phyloP scores from a whole-genome alignment of 495 filamentous ascomycete genomes.

The Schizothecium vesticola region DNA sequence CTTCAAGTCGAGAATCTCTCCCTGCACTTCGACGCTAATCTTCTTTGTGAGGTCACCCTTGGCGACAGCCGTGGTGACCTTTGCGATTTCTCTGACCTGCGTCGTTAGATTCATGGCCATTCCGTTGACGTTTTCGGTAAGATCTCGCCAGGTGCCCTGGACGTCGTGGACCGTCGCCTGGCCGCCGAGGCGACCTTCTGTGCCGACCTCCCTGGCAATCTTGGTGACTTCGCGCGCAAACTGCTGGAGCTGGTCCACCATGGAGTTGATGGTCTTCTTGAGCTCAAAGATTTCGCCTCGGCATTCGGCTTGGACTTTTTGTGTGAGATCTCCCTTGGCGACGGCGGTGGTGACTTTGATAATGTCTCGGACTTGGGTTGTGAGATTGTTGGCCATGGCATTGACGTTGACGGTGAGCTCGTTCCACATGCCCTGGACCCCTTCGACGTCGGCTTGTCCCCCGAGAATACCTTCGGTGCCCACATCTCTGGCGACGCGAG shows the following conservation, averaged over 20 bases:
- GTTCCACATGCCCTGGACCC: slow-evolving; percentile 82
- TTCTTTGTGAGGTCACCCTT: slow-evolving; percentile 92
- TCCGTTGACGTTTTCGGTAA: slow-evolving; percentile 96
- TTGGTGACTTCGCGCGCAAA: slow-evolving; percentile 98
- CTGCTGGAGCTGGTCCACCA: slow-evolving; percentile 96
- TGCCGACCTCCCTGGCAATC: slow-evolving; percentile 95
- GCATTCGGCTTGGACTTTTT: slow-evolving; percentile 95
- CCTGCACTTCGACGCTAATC: slow-evolving; percentile 91
- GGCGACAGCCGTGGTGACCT: slow-evolving; percentile 95
- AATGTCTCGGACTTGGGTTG: slow-evolving; percentile 96
- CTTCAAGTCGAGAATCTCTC: slow-evolving; percentile 92
- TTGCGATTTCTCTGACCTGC: slow-evolving; percentile 96
- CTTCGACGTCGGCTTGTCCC: slow-evolving; percentile 92
- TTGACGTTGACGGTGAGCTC: slow-evolving; percentile 98
- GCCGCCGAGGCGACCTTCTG: slow-evolving; percentile 89
- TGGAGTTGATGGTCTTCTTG: slow-evolving; percentile 96
- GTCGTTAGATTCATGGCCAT: slow-evolving; percentile 99
- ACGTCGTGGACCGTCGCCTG: slow-evolving; percentile 97
- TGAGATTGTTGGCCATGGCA: slow-evolving; percentile 96
- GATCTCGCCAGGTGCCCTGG: slow-evolving; percentile 93
- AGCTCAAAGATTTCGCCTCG: slow-evolving; percentile 93
- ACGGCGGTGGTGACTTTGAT: slow-evolving; percentile 98
- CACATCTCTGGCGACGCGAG: slow-evolving; percentile 91
- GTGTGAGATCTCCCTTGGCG: slow-evolving; percentile 90
- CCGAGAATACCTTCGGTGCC: slow-evolving; percentile 96